Evolutionary conservation across 805 yeast genomes (phyloP).

Genomic region (Ogataea kodamae): DNA sequence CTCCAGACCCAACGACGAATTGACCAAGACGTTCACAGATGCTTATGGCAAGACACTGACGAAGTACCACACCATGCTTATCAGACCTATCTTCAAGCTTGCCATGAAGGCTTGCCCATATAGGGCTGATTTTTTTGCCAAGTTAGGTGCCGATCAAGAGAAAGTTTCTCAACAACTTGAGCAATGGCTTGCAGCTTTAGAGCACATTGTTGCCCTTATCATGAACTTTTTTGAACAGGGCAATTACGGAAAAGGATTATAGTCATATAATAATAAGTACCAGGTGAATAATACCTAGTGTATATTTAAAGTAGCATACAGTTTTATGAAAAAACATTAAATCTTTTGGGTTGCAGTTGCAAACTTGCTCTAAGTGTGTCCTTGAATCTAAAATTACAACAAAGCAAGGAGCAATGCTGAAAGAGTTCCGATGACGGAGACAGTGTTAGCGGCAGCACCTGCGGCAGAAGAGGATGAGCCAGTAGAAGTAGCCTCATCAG

Average conservation of each 20-base stretch:
- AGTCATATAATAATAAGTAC: slow-evolving; percentile 18
- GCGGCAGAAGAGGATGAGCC: slow-evolving; percentile 32
- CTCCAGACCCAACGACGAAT: slow-evolving; percentile 58
- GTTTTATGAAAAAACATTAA: slow-evolving; percentile 5
- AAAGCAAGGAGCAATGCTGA: slow-evolving; percentile 51
- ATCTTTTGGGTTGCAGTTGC: slow-evolving; percentile 5
- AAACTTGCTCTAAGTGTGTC: neutral
- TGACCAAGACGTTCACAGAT: slow-evolving; percentile 74
- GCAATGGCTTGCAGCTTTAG: slow-evolving; percentile 75
- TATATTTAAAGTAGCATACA: slow-evolving; percentile 3
- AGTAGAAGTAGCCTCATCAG: slow-evolving; percentile 40
- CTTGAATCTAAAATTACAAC: slow-evolving; percentile 35
- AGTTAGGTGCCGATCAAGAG: slow-evolving; percentile 73
- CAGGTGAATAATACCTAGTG: no score
- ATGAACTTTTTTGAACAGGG: slow-evolving; percentile 74
- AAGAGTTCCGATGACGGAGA: slow-evolving; percentile 45
- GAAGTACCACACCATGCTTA: slow-evolving; percentile 75
- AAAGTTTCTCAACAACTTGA: slow-evolving; percentile 62
- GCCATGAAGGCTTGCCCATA: slow-evolving; percentile 97
- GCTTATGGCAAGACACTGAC: slow-evolving; percentile 80
- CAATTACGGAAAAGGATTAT: slow-evolving; percentile 85
- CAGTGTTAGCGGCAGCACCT: slow-evolving; percentile 31
- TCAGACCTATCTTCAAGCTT: slow-evolving; percentile 83
- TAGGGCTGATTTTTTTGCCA: slow-evolving; percentile 77
- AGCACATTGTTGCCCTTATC: slow-evolving; percentile 66